Percentiles rank a stretch among this genome's conserved stretches.
Evolutionary conservation across 2,329 filamentous ascomycete genomes (phyloP).

Genomic region (Parastagonospora nodorum): DNA sequence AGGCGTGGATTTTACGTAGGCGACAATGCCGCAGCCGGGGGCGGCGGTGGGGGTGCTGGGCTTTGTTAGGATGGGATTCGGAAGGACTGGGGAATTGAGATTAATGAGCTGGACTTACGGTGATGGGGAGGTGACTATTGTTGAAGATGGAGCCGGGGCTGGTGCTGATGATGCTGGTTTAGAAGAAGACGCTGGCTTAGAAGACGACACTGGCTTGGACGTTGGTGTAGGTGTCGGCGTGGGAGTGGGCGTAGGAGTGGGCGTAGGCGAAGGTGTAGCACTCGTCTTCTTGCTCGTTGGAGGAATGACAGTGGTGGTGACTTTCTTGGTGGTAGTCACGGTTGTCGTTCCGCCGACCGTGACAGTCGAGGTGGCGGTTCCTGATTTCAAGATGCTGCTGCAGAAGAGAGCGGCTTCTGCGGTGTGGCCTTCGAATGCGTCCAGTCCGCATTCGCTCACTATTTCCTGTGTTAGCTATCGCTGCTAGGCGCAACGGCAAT

Average conservation of each 20-base stretch:
- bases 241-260: slow-evolving; percentile 12
- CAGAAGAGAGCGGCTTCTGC: slow-evolving; percentile 37
- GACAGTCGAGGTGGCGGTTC: slow-evolving; percentile 30
- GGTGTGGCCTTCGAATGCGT: slow-evolving; percentile 38
- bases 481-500: too few relatives aligned
- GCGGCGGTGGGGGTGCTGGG: slow-evolving; percentile 16
- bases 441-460: slow-evolving; percentile 34
- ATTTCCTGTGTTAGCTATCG: slow-evolving; percentile 3
- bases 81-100: too few relatives aligned
- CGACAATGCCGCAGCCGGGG: slow-evolving; percentile 35
- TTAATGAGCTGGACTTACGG: slow-evolving; percentile 22
- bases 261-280: slow-evolving; percentile 14
- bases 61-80: too few relatives aligned
- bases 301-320: slow-evolving; percentile 30
- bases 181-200: background rate
- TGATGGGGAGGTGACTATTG: slow-evolving; percentile 19
- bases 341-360: slow-evolving; percentile 25
- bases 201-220: slow-evolving; percentile 1
- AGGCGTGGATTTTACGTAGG: slow-evolving; percentile 35
- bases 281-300: slow-evolving; percentile 12
- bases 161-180: slow-evolving; percentile 9
- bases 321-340: slow-evolving; percentile 26
- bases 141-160: slow-evolving; percentile 15
- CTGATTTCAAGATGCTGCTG: slow-evolving; percentile 32
- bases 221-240: slow-evolving; percentile 12